A percentile compares a stretch with the other conserved stretches of the same genome.
Conservation (phyloP, 2,329 filamentous ascomycete species). For the Xylariales sp. region DNA sequence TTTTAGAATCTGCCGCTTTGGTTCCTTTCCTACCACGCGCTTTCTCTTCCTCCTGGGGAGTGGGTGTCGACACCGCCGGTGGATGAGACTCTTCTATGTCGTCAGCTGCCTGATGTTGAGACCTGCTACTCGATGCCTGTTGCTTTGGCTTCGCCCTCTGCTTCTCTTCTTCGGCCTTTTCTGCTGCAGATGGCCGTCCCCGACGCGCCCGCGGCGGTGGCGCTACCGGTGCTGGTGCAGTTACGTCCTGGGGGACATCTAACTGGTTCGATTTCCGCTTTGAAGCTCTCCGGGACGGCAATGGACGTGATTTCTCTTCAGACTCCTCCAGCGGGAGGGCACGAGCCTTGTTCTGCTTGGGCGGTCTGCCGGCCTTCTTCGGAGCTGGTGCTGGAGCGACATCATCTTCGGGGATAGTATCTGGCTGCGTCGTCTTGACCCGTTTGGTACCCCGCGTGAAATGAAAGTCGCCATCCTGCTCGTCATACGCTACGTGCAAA, state of each 20-base stretch:
- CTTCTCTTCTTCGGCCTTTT: slow-evolving; percentile 22
- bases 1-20: slow-evolving; percentile 40
- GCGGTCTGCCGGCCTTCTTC: slow-evolving; percentile 32
- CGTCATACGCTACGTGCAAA: slow-evolving; percentile 55
- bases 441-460: slow-evolving; percentile 67
- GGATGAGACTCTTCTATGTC: slow-evolving; percentile 2
- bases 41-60: slow-evolving; percentile 16
- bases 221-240: slow-evolving; percentile 5
- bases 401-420: slow-evolving; percentile 35
- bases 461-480: slow-evolving; percentile 73
- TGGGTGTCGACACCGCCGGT: slow-evolving; percentile 17
- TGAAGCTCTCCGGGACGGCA: slow-evolving; percentile 36
- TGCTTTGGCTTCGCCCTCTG: slow-evolving; percentile 20
- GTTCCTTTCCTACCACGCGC: slow-evolving; percentile 10
- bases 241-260: slow-evolving; percentile 18
- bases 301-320: too few relatives aligned
- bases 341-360: slow-evolving; percentile 19
- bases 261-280: slow-evolving; percentile 28
- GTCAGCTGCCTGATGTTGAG: too few relatives aligned
- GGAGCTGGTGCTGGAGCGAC: slow-evolving; percentile 29
- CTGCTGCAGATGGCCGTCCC: slow-evolving; percentile 39
- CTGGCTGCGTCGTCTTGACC: slow-evolving; percentile 52
- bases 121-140: slow-evolving; percentile 7
- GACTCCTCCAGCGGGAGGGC: slow-evolving; percentile 13
- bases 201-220: slow-evolving; percentile 38